phyloP scores from a whole-genome alignment of 768 basidiomycete genomes.

The Fomitopsis pulvina region DNA sequence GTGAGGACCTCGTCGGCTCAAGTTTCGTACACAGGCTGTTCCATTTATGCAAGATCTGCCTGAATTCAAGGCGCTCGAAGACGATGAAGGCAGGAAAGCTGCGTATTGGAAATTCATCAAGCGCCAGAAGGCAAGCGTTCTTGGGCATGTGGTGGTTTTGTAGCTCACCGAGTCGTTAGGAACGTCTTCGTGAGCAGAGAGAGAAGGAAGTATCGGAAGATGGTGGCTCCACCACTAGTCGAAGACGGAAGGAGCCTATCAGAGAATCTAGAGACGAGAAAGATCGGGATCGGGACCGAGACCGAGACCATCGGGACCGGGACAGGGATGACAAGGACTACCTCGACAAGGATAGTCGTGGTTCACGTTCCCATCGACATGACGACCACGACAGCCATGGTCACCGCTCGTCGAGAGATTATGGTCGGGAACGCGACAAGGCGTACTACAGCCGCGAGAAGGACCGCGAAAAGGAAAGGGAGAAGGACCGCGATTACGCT shows the following conservation, averaged over 20 bases:
- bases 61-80: conserved; percentile 83
- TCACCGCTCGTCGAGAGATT: conserved; percentile 33
- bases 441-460: conserved; percentile 27
- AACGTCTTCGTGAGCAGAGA: conserved; percentile 57
- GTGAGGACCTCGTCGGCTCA: no score
- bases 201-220: conserved; percentile 63
- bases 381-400: conserved; percentile 37
- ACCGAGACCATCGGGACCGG: conserved; percentile 20
- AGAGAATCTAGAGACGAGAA: conserved; percentile 28
- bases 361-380: conserved; percentile 41
- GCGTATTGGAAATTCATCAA: conserved; percentile 88
- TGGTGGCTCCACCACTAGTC: conserved; percentile 71
- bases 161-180: conserved; percentile 33
- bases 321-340: conserved; percentile 26
- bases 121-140: conserved; percentile 68
- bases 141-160: conserved; percentile 1
- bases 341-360: conserved; percentile 27
- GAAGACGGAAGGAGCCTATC: conserved; percentile 71
- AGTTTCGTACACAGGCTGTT: conserved; percentile 43
- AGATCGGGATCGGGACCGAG: conserved; percentile 27
- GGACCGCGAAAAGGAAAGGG: conserved; percentile 27
- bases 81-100: conserved; percentile 73
- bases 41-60: conserved; percentile 75
- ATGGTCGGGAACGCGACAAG: conserved; percentile 29
- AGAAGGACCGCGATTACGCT: conserved; percentile 30